Percentiles rank a stretch among this genome's conserved stretches.
Conservation (phyloP, 768 basidiomycete species). For the Suillus sp. region DNA sequence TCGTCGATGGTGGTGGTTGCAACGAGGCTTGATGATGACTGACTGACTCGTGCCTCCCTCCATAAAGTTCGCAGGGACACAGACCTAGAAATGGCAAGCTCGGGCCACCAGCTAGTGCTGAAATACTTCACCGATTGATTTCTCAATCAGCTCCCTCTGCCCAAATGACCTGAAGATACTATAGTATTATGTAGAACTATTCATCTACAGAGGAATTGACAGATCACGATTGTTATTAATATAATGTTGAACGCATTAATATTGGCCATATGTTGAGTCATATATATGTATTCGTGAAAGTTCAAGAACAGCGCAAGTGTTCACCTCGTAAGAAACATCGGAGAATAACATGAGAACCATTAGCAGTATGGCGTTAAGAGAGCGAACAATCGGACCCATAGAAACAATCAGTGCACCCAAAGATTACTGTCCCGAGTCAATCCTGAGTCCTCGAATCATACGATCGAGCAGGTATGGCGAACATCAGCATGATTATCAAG, state of each 20-base stretch:
- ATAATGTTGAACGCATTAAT: neutral
- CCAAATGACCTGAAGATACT: neutral
- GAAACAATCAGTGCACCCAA: neutral
- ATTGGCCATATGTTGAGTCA: neutral
- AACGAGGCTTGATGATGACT: constrained; percentile 2
- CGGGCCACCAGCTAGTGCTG: neutral
- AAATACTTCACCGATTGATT: neutral
- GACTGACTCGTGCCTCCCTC: neutral
- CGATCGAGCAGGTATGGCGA: neutral
- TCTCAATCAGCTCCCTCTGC: neutral
- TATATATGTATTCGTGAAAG: neutral
- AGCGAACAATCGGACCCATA: neutral
- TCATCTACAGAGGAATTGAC: neutral
- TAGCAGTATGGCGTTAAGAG: neutral
- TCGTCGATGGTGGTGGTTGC: constrained; percentile 14
- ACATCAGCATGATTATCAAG: neutral
- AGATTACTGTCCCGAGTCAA: neutral
- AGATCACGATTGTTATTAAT: neutral
- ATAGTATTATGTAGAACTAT: neutral
- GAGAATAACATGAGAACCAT: neutral
- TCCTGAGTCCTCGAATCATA: neutral
- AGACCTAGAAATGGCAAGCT: constrained; percentile 5
- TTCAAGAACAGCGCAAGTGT: neutral
- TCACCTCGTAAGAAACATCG: neutral
- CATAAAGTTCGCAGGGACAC: neutral